A percentile compares a stretch with the other conserved stretches of the same genome.
Conservation (phyloP, 306 rosid genomes). For the Rosa persica region DNA sequence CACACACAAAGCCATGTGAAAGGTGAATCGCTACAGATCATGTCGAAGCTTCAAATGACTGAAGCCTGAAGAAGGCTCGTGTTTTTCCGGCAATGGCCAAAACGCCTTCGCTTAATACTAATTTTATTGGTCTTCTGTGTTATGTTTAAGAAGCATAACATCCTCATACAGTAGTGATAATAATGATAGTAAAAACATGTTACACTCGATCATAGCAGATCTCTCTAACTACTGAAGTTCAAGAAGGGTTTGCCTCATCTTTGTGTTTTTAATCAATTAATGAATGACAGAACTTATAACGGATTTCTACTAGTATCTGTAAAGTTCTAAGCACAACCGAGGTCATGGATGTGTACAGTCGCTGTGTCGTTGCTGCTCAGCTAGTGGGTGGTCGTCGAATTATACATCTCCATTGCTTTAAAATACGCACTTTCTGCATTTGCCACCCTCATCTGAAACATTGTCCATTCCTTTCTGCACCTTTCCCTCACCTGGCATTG, state of each 20-base stretch:
- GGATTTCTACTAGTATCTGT: constrained; percentile 19
- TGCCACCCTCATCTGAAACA: constrained; percentile 78
- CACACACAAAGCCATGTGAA: neutral
- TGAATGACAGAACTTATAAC: constrained; percentile 20
- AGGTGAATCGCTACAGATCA: neutral
- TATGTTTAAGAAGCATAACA: neutral
- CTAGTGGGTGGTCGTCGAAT: constrained; percentile 48
- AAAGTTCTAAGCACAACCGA: constrained; percentile 27
- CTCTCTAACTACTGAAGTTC: constrained; percentile 23
- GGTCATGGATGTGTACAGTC: constrained; percentile 27
- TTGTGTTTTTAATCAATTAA: constrained; percentile 24
- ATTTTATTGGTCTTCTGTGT: constrained; percentile 3
- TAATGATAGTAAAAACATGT: neutral
- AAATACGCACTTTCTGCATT: constrained; percentile 75
- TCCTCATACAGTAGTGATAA: neutral
- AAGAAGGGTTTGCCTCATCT: constrained; percentile 9
- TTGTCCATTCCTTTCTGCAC: constrained; percentile 94
- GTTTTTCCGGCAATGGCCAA: neutral
- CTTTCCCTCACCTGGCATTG: constrained; percentile 86
- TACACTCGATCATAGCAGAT: constrained; percentile 14
- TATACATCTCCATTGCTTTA: constrained; percentile 51
- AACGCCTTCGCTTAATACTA: neutral
- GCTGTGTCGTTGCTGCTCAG: neutral
- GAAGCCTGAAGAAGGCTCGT: neutral
- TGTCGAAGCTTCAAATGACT: neutral